Percentiles rank a stretch among this genome's conserved stretches.
These are phyloP conservation scores for Peronospora destructor DNA, from an alignment of 352 stramenopile genomes.

Conservation along the genomic window DNA sequence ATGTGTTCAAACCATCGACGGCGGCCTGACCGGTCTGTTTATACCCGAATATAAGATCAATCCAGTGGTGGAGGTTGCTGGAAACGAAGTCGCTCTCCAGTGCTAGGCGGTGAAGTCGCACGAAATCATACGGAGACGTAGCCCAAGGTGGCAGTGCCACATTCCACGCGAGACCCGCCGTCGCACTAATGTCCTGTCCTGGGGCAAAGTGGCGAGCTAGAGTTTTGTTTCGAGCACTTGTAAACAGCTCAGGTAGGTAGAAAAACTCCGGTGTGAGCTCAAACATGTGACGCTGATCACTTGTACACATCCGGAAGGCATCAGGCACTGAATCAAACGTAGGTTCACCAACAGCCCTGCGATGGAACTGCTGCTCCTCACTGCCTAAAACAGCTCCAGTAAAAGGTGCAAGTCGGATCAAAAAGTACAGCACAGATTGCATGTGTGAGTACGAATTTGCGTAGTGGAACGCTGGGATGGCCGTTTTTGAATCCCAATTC, in stretches of 20 bases:
- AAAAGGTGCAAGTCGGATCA: slow-evolving; percentile 65
- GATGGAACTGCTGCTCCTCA: slow-evolving; percentile 30
- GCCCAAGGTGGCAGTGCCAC: slow-evolving; percentile 95
- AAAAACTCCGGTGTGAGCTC: slow-evolving; percentile 81
- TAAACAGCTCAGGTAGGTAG: slow-evolving; percentile 65
- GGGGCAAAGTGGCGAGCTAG: slow-evolving; percentile 34
- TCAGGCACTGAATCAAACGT: slow-evolving; percentile 61
- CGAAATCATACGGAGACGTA: slow-evolving; percentile 92
- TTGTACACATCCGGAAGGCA: slow-evolving; percentile 49
- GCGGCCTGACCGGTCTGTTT: slow-evolving; percentile 90
- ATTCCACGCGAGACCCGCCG: slow-evolving; percentile 56
- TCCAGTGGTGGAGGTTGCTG: slow-evolving; percentile 96
- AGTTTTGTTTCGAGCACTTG: slow-evolving; percentile 60
- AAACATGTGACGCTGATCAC: slow-evolving; percentile 50
- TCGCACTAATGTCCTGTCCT: slow-evolving; percentile 33
- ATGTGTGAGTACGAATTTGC: slow-evolving; percentile 66
- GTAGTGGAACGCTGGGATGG: slow-evolving; percentile 70
- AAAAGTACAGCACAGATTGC: slow-evolving; percentile 65
- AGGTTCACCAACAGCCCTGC: slow-evolving; percentile 30
- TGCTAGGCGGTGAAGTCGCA: slow-evolving; percentile 91
- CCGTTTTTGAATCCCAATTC: slow-evolving; percentile 33
- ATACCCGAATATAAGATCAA: slow-evolving; percentile 98
- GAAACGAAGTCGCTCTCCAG: slow-evolving; percentile 98
- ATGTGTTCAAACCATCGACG: slow-evolving; percentile 89
- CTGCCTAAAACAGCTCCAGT: slow-evolving; percentile 40